Evolutionary conservation across 2,329 filamentous ascomycete genomes (phyloP).

Genomic region (Trichoderma pleuroti): DNA sequence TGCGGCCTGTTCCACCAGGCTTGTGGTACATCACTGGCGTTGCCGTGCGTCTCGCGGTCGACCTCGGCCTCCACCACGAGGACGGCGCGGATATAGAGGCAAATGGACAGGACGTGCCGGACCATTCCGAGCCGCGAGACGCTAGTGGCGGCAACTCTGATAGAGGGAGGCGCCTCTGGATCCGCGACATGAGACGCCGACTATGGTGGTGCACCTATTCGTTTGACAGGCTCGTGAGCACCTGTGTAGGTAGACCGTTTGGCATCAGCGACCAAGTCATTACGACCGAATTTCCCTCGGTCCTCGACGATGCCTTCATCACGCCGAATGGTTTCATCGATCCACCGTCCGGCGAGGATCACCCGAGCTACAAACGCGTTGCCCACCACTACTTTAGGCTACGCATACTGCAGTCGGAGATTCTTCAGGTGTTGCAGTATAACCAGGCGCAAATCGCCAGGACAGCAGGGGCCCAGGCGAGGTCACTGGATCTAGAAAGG

Average conservation of each 20-base stretch:
- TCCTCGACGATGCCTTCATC: slow-evolving; percentile 85
- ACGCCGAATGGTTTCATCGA: slow-evolving; percentile 71
- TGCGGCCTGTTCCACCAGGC: slow-evolving; percentile 87
- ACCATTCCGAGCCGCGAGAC: slow-evolving; percentile 30
- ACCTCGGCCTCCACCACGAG: slow-evolving; percentile 89
- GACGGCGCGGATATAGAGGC: slow-evolving; percentile 67
- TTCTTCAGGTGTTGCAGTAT: slow-evolving; percentile 88
- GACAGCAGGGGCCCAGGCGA: slow-evolving; percentile 58
- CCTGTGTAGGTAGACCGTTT: slow-evolving; percentile 88
- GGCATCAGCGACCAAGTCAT: slow-evolving; percentile 95
- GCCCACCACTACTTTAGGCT: slow-evolving; percentile 90
- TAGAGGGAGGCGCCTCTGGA: slow-evolving; percentile 73
- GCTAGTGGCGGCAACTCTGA: slow-evolving; percentile 35
- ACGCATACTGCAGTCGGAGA: slow-evolving; percentile 86
- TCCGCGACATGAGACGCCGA: slow-evolving; percentile 78
- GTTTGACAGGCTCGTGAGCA: slow-evolving; percentile 89
- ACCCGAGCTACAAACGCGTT: slow-evolving; percentile 84
- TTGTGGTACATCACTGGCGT: slow-evolving; percentile 98
- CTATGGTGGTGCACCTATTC: slow-evolving; percentile 98
- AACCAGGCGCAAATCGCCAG: slow-evolving; percentile 81
- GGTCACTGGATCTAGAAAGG: slow-evolving; percentile 64
- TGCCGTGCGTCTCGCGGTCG: slow-evolving; percentile 83
- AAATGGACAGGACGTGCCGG: slow-evolving; percentile 49
- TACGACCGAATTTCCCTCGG: slow-evolving; percentile 88
- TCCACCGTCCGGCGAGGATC: slow-evolving; percentile 52